A percentile compares a stretch with the other conserved stretches of the same genome.
Conservation (phyloP, 345 rosid species). For the Rhizophora apiculata region DNA sequence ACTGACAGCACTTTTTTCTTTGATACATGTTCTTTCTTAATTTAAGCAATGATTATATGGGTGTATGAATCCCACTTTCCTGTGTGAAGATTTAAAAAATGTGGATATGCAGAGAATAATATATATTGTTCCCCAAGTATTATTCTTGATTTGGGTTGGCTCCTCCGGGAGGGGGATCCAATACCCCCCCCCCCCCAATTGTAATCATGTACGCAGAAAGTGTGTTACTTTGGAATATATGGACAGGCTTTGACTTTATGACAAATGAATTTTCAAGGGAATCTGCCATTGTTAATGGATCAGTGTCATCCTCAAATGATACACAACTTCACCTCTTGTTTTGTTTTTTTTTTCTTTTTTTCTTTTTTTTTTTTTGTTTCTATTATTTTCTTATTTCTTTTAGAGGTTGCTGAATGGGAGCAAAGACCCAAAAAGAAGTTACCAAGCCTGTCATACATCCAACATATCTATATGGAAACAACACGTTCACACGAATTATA, state of each 20-base stretch:
- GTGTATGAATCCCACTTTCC: no score
- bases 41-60: constrained; percentile 3
- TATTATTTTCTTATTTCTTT: no score
- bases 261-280: constrained; percentile 21
- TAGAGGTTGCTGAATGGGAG: no score
- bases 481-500: no score
- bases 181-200: constrained; percentile 10
- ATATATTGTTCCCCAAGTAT: constrained; percentile 20
- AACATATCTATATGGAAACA: no score
- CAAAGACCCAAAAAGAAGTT: no score
- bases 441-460: no score
- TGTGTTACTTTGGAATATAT: constrained; percentile 14
- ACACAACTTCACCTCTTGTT: no score
- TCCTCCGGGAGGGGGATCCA: constrained; percentile 15
- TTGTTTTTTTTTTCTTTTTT: no score
- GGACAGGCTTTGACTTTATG: constrained; percentile 25
- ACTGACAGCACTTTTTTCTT: background rate
- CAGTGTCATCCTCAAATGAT: background rate
- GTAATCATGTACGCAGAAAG: constrained; percentile 27
- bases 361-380: no score
- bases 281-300: background rate
- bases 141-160: constrained; percentile 15
- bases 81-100: constrained; percentile 8
- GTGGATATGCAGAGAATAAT: constrained; percentile 27
- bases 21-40: constrained; percentile 12